phyloP scores from a whole-genome alignment of 2,329 filamentous ascomycete genomes.

The Madurella fahalii region DNA sequence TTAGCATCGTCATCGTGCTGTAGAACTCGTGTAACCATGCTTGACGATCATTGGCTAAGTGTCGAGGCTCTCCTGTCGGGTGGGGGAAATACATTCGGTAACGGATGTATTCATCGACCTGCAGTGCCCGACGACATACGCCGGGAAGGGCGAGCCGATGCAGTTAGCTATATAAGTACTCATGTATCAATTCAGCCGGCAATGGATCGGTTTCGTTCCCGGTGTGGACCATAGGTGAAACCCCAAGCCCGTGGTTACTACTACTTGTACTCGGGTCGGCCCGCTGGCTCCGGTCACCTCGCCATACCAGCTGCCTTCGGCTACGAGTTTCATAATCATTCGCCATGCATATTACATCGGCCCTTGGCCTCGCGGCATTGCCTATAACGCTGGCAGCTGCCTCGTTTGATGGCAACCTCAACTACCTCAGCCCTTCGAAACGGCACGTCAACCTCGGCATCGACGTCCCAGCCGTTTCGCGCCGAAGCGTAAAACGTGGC shows the following conservation, averaged over 20 bases:
- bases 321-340: background rate
- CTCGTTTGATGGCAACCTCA: constrained; percentile 42
- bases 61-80: background rate
- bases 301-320: no score
- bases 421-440: constrained; percentile 55
- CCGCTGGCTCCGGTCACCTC: no score
- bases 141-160: no score
- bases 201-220: no score
- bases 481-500: constrained; percentile 16
- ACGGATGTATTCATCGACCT: no score
- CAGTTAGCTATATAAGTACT: no score
- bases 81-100: no score
- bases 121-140: no score
- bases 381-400: constrained; percentile 5
- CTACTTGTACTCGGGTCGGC: no score
- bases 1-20: background rate
- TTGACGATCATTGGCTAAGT: background rate
- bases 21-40: constrained; percentile 2
- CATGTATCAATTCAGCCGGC: no score
- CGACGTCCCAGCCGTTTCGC: constrained; percentile 37
- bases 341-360: constrained; percentile 1
- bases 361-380: constrained; percentile 6
- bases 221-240: no score
- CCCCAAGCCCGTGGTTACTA: no score
- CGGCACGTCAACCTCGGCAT: constrained; percentile 55